phyloP scores from a whole-genome alignment of 208 protist species.

The Crithidia fasciculata region DNA sequence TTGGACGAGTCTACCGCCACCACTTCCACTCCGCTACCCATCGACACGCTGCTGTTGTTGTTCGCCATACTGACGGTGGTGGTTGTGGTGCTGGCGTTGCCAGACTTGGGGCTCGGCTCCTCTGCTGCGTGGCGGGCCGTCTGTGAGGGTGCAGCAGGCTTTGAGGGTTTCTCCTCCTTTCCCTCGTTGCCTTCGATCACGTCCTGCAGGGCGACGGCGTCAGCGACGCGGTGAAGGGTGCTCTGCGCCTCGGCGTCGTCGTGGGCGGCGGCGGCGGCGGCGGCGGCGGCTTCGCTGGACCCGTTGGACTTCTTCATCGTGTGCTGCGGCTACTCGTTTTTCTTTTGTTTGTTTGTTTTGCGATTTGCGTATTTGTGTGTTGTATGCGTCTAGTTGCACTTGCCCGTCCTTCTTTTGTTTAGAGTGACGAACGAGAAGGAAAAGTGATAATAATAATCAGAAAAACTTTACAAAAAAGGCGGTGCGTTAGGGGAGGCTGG shows the following conservation, averaged over 20 bases:
- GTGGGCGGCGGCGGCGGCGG: background rate
- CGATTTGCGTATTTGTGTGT: background rate
- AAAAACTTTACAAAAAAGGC: constrained; percentile 5
- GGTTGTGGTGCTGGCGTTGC: background rate
- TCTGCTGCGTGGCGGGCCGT: background rate
- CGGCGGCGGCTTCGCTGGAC: no score
- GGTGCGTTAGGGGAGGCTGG: no score
- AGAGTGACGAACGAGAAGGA: constrained; percentile 20
- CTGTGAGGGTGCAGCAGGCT: background rate
- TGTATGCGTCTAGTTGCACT: no score
- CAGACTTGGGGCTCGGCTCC: background rate
- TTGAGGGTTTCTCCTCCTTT: background rate
- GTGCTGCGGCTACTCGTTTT: background rate
- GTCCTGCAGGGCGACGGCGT: constrained; percentile 21
- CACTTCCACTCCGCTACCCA: constrained; percentile 4
- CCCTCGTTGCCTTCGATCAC: background rate
- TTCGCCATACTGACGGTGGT: background rate
- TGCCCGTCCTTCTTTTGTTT: background rate
- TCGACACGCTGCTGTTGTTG: background rate
- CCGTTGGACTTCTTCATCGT: background rate
- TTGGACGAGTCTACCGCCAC: background rate
- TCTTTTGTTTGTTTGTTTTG: background rate
- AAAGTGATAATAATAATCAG: constrained; percentile 14
- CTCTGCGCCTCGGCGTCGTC: background rate
- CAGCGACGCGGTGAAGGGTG: constrained; percentile 15